Conservation (phyloP, 495 filamentous ascomycete genomes). For the Parachaetomium inaequale region DNA sequence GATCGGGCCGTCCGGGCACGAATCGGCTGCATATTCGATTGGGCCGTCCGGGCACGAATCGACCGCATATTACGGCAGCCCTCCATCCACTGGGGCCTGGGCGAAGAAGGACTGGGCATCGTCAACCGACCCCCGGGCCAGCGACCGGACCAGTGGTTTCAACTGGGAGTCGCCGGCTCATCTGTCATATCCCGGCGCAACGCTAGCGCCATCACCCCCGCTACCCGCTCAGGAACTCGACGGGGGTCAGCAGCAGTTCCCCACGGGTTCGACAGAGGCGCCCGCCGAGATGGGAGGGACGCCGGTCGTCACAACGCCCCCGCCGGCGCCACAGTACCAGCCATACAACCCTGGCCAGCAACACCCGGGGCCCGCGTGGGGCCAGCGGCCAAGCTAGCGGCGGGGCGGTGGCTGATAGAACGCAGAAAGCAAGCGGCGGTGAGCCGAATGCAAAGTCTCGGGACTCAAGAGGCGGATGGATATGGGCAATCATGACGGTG, state of each 20-base stretch:
- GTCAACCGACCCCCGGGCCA: constrained; percentile 16
- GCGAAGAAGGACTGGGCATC: constrained; percentile 21
- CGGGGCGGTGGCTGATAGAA: background rate
- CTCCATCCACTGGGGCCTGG: constrained; percentile 12
- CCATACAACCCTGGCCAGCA: constrained; percentile 2
- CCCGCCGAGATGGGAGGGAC: constrained; percentile 15
- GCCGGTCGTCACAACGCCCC: background rate
- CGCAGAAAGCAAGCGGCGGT: background rate
- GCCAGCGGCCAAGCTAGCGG: background rate
- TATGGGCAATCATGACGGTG: constrained; percentile 6
- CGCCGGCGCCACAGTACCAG: background rate
- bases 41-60: constrained; percentile 9
- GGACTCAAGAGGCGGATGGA: background rate
- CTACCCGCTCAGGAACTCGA: constrained; percentile 7
- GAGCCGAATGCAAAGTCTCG: background rate
- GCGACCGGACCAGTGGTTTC: constrained; percentile 26
- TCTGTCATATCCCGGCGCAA: constrained; percentile 6
- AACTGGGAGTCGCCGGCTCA: constrained; percentile 36
- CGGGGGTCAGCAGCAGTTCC: background rate
- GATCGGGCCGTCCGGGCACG: constrained; percentile 7
- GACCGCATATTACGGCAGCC: constrained; percentile 9
- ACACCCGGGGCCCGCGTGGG: background rate
- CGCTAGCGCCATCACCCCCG: constrained; percentile 4
- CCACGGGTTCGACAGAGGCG: constrained; percentile 1
- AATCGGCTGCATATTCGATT: constrained; percentile 3